Evolutionary conservation across 108 stramenopile species (phyloP), one percentile per base, ranked within the genome.

Genomic region (Licmophora abbreviata): DNA sequence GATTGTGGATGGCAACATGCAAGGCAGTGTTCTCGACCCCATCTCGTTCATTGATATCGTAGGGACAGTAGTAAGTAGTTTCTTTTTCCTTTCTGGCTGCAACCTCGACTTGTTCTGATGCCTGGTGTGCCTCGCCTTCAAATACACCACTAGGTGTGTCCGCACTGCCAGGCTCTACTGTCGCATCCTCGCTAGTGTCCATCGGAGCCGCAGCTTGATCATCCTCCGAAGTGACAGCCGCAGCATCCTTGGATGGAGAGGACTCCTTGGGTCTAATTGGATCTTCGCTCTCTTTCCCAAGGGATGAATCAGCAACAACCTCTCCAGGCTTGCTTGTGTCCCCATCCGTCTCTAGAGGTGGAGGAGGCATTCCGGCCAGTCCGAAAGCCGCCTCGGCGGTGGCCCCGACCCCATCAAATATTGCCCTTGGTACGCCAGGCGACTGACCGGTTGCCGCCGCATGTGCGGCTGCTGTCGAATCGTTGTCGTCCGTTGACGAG

Each of bases 21-120:
- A 93, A 64, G 1, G 92, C 81, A 10, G 92, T 93, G 59, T 89
- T 93, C 56, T 87, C 92, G 59, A 89, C 88, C 33, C 63, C 76
- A 34, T 93, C 92, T 4, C 88, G 69, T 44, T 85, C 85, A 54
- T 92, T 86, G 8, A 92, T 50, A 51, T 92, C 76, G 56, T 84
- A 72, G 1, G 86, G 86, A 56, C 81, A 88, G 53, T 71, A 77
- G 51, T 61, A 88, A 20, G 56, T 60, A 21, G 52, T 45, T 42
- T 45, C 44, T 42, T 54, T 62, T 18, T 54, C 52, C 44, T 63
- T 71, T 29, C 12, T 34, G 29, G 27, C 4, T 8, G 20, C 34
- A 11, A 29, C 31, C 35, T 46, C 36, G 21, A 24, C 12, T 66
- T 69, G 51, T 58, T 68, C 17, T 41, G 21, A n/a, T 57, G 24